Evolutionary conservation across 2,329 filamentous ascomycete species (phyloP), one percentile per base, ranked within the genome.

Genomic region (Ophiocordyceps unilateralis): DNA sequence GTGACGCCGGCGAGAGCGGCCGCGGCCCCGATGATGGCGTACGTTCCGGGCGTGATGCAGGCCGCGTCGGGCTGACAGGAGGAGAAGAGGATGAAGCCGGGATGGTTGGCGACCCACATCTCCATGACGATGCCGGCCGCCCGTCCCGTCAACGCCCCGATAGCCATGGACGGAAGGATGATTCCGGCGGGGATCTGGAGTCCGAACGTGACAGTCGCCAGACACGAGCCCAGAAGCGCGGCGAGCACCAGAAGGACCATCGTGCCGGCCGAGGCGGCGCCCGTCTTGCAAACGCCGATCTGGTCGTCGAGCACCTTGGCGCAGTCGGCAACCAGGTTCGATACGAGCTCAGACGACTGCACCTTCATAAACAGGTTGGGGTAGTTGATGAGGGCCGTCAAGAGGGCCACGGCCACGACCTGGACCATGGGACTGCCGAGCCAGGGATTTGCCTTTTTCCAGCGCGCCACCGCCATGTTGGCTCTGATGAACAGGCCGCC

Each of bases 291-390:
- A 14, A 98, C 74, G 7, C 83, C 83, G 48, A 93, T 77, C 52
- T 94, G 95, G 55, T 89, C 85, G 57, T 93, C 83, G 19, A 72
- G 80, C 5, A 83, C 86, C 55, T 93, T 85, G n/a, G 32, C 17
- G 52, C 91, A 98, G 57, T 98, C 91, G 14, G 83, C 72, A 59
- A 98, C 98, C 11, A 98, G 66, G 48, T 95, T 93, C 58, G 96
- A 88, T 91, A 98, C 96, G 66, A 87, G 94, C 65, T 96, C 89
- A 0, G 91, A 95, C 91, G 98, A 96, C 61, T 98, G 93, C 53
- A 96, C 95, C 44, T 85, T 74, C 45, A 98, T 58, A 50, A 98
- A 98, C 59, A 83, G 87, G 53, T 98, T 98, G 1, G 89, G 91
- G 55, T 93, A 98, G 61, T 89, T 95, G 17, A 98, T 70, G 22